phyloP scores from a whole-genome alignment of 345 rosid species.

The Acer campestre region DNA sequence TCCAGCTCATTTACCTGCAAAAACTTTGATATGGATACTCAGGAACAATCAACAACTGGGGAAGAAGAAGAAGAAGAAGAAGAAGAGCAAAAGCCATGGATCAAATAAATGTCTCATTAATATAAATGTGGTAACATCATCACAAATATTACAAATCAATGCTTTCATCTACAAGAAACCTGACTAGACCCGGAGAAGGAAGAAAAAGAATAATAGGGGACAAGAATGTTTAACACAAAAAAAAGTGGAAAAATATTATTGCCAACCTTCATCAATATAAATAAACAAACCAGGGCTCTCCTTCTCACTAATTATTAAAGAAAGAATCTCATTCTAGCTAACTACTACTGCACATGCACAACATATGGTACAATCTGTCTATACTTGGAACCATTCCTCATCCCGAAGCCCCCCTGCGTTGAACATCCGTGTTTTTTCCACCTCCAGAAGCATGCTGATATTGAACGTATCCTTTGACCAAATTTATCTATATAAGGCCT shows the following conservation, averaged over 20 bases:
- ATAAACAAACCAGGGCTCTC: slow-evolving; percentile 28
- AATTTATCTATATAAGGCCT: slow-evolving; percentile 43
- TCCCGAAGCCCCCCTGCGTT: slow-evolving; percentile 1
- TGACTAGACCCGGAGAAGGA: neutral
- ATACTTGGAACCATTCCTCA: slow-evolving; percentile 17
- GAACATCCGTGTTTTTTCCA: neutral
- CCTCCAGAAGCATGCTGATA: slow-evolving; percentile 15
- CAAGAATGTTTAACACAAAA: neutral
- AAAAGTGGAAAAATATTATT: slow-evolving; percentile 33
- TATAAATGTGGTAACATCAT: slow-evolving; percentile 24
- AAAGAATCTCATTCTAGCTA: slow-evolving; percentile 49
- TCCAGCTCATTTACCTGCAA: too few species aligned
- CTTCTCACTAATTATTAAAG: slow-evolving; percentile 34
- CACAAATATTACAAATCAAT: slow-evolving; percentile 33
- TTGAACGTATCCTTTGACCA: slow-evolving; percentile 14
- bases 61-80: neutral
- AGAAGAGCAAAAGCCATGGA: neutral
- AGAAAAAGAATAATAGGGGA: neutral
- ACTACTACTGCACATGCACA: slow-evolving; percentile 49
- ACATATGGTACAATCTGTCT: slow-evolving; percentile 47
- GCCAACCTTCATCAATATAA: slow-evolving; percentile 26
- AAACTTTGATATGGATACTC: neutral
- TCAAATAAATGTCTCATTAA: slow-evolving; percentile 16
- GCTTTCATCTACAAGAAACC: slow-evolving; percentile 25
- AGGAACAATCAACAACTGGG: neutral